Evolutionary conservation across 345 rosid species (phyloP).

Genomic region (Carallia brachiata): DNA sequence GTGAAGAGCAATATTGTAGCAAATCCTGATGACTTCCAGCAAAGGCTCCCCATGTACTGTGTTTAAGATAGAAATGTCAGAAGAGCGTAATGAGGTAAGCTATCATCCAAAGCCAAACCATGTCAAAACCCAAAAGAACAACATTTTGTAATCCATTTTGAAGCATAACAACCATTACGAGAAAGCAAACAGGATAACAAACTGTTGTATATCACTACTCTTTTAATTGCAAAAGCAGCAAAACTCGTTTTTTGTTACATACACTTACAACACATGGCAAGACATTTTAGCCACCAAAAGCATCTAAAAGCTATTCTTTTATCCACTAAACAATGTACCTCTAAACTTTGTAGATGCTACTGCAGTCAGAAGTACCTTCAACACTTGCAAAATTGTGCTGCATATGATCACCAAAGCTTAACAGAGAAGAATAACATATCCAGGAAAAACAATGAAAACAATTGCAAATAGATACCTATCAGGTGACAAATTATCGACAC

Average conservation of each 20-base stretch:
- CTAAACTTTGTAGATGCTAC: conserved; percentile 92
- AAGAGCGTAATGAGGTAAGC: background rate
- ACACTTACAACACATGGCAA: no score
- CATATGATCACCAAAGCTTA: conserved; percentile 30
- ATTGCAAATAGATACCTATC: conserved; percentile 59
- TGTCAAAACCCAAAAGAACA: no score
- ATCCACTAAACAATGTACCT: conserved; percentile 41
- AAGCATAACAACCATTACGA: no score
- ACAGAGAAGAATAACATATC: conserved; percentile 19
- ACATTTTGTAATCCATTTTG: no score
- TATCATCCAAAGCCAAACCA: no score
- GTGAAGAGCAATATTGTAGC: conserved; percentile 95
- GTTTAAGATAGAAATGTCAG: conserved; percentile 7
- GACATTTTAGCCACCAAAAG: no score
- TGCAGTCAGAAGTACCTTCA: conserved; percentile 95
- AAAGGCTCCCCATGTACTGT: conserved; percentile 97
- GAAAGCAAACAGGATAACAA: no score
- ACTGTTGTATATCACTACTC: no score
- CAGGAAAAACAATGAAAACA: conserved; percentile 4
- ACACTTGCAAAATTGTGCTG: conserved; percentile 91
- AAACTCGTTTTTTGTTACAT: no score
- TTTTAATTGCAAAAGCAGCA: no score
- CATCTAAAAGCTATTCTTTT: no score
- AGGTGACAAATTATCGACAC: conserved; percentile 88
- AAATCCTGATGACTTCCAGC: conserved; percentile 91